A percentile compares a stretch with the other conserved stretches of the same genome.
Evolutionary conservation across 2,329 filamentous ascomycete genomes (phyloP).

Genomic region (Ophiosphaerella herpotricha): DNA sequence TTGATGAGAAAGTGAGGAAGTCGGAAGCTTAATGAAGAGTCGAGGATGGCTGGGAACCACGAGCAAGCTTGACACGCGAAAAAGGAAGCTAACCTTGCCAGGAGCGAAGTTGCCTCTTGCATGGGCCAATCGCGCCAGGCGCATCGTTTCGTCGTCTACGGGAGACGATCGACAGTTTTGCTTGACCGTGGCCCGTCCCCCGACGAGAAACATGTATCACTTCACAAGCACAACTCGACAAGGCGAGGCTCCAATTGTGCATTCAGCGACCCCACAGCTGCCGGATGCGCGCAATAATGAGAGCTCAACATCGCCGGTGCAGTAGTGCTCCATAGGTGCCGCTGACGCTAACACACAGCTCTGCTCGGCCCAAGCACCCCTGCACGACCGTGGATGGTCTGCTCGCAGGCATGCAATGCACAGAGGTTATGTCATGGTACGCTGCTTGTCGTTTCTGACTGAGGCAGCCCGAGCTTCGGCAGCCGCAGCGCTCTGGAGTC

Average conservation of each 20-base stretch:
- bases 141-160: slow-evolving; percentile 5
- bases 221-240: background rate
- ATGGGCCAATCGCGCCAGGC: slow-evolving; percentile 1
- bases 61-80: background rate
- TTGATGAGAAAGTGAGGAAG: slow-evolving; percentile 8
- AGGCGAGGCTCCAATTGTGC: background rate
- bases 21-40: slow-evolving; percentile 5
- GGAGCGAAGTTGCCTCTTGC: slow-evolving; percentile 1
- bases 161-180: slow-evolving; percentile 3
- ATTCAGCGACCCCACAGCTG: background rate
- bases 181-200: background rate
- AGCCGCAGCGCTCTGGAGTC: too few species aligned
- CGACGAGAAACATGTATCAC: background rate
- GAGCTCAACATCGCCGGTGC: too few species aligned
- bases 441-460: slow-evolving; percentile 23
- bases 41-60: slow-evolving; percentile 2
- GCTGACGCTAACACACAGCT: slow-evolving; percentile 24
- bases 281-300: too few species aligned
- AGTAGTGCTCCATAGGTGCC: slow-evolving; percentile 9
- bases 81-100: slow-evolving; percentile 3
- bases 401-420: slow-evolving; percentile 8
- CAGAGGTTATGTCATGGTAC: slow-evolving; percentile 21
- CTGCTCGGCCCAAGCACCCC: slow-evolving; percentile 12
- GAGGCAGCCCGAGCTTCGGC: slow-evolving; percentile 7
- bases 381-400: slow-evolving; percentile 11